These are phyloP conservation scores for Ophioceras dolichostomum DNA, from an alignment of 2,329 filamentous ascomycete genomes.

Conservation along the genomic window DNA sequence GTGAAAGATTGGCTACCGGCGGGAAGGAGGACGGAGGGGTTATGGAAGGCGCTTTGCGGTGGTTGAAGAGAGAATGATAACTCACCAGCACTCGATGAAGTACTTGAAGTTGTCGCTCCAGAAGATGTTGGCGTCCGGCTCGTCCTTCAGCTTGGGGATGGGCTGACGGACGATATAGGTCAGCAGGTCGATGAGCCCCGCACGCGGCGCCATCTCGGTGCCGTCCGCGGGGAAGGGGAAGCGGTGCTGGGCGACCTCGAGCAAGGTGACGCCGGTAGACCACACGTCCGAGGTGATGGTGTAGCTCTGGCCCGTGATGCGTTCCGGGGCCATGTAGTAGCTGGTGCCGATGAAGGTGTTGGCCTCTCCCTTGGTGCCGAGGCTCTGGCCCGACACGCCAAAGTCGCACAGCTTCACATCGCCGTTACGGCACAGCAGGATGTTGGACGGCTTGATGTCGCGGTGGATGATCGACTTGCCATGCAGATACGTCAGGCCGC, in stretches of 20 bases:
- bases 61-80: no score
- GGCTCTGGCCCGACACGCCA: conserved; percentile 92
- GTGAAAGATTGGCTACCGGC: conserved; percentile 8
- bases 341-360: conserved; percentile 98
- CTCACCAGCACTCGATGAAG: conserved; percentile 98
- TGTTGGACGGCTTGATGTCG: conserved; percentile 98
- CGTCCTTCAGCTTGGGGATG: conserved; percentile 91
- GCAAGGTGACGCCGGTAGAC: conserved; percentile 89
- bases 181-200: conserved; percentile 84
- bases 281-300: conserved; percentile 98
- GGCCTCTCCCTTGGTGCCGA: conserved; percentile 95
- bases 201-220: conserved; percentile 86
- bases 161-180: conserved; percentile 96
- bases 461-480: conserved; percentile 95
- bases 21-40: neutral
- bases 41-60: no score
- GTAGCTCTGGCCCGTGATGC: conserved; percentile 94
- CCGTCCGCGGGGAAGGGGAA: conserved; percentile 98
- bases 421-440: conserved; percentile 80
- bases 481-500: conserved; percentile 89
- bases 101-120: conserved; percentile 99
- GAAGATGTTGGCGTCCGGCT: conserved; percentile 75
- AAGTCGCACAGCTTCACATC: conserved; percentile 98
- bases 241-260: conserved; percentile 98
- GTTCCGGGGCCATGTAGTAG: conserved; percentile 98